Base-by-base conservation (phyloP, 2,329 filamentous ascomycete genomes). In the Harringtonia aguacate region DNA sequence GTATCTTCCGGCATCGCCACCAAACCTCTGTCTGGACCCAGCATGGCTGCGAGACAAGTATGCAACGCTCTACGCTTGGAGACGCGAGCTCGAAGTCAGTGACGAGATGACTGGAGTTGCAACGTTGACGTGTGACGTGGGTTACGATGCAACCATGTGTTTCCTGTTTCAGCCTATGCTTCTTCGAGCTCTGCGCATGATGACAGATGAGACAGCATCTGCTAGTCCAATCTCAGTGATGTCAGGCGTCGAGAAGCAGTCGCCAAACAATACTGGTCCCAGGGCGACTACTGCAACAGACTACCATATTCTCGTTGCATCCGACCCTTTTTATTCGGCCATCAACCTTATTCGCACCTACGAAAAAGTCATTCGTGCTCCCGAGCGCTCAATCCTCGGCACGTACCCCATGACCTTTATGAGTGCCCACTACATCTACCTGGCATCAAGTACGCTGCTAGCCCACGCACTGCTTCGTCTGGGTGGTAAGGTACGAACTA, bases 151-250 rank as follows among this genome's bases (percentile, higher is more conserved):
- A 9, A 57, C 58, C 10, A 56, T 59, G 39, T 54, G 52, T 38
- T 60, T 60, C 38, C 51, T 59, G 15, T 58, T 58, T 44, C 58
- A 59, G 48, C 56, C 58, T 14, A 51, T 58, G 8, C 49, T 60
- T 4, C 39, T 51, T 8, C 35, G 24, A 4, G 47, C 49, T 0
- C 42, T 51, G 13, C 45, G 44, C 4, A 28, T 15, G 3, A 46
- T 42, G 8, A 22, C 24, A 1, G 43, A 36, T 5, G 22, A 21
- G 4, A 3, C 22, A 17, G 14, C 13, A 10, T n/a, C n/a, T n/a
- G n/a, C n/a, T n/a, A n/a, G n/a, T n/a, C n/a, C n/a, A n/a, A n/a
- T n/a, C n/a, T n/a, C n/a, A n/a, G n/a, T n/a, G n/a, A n/a, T n/a
- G n/a, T n/a, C n/a, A n/a, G n/a, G n/a, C n/a, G n/a, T n/a, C n/a